Percentiles rank a stretch among this genome's conserved stretches.
These are phyloP conservation scores for Amaranthus hypochondriacus DNA, from an alignment of 148 eudicot species.

Conservation along the genomic window DNA sequence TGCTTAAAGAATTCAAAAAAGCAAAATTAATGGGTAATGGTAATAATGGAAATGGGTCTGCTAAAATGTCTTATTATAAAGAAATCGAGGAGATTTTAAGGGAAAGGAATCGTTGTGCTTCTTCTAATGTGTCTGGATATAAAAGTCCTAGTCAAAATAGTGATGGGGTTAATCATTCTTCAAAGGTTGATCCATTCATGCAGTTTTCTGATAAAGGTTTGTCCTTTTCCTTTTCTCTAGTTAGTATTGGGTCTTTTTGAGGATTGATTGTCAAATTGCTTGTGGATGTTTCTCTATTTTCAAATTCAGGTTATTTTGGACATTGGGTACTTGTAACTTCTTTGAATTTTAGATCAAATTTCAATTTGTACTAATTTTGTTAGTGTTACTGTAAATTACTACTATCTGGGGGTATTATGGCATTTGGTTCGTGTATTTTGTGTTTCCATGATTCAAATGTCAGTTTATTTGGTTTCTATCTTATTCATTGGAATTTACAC, in stretches of 20 bases:
- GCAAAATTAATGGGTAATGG: constrained; percentile 31
- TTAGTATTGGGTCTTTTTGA: not conserved
- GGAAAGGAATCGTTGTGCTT: constrained; percentile 36
- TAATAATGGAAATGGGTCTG: constrained; percentile 28
- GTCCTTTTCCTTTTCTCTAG: not conserved
- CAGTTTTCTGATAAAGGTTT: constrained; percentile 76
- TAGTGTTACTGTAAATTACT: not conserved
- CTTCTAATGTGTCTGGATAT: constrained; percentile 12
- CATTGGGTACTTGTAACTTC: not conserved
- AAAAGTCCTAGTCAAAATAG: constrained; percentile 17
- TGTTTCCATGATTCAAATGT: not conserved
- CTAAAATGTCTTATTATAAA: constrained; percentile 67
- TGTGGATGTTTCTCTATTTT: not conserved
- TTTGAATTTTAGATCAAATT: not conserved
- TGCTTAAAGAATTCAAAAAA: constrained; percentile 76
- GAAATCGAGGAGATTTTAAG: constrained; percentile 71
- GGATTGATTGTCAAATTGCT: not conserved
- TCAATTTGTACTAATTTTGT: not conserved
- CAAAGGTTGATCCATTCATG: constrained; percentile 56
- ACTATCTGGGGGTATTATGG: not conserved
- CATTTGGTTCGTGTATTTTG: not conserved
- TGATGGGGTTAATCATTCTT: constrained; percentile 9
- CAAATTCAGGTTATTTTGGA: not conserved
- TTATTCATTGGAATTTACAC: too few species aligned
- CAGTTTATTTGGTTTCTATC: too few species aligned